These are phyloP conservation scores for Monosporascus sp. DNA, from an alignment of 2,329 filamentous ascomycete species.

Conservation along the genomic window DNA sequence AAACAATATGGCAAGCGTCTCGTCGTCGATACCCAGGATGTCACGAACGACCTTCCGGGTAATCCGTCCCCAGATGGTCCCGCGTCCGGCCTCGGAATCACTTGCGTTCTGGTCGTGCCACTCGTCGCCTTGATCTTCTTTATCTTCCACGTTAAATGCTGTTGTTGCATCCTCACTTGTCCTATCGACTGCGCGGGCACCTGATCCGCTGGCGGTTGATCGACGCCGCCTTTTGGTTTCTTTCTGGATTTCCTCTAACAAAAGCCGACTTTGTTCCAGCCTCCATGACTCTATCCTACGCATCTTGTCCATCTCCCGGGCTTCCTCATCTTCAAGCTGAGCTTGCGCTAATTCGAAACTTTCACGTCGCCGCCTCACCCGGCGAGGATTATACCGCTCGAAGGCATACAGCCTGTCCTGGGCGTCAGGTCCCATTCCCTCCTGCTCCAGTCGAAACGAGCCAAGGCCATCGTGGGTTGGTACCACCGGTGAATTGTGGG, in stretches of 20 bases:
- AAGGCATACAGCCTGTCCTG: conserved; percentile 89
- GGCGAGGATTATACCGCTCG: conserved; percentile 74
- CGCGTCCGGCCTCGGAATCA: conserved; percentile 41
- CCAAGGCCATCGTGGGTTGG: conserved; percentile 90
- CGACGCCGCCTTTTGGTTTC: conserved; percentile 69
- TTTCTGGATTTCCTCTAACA: conserved; percentile 84
- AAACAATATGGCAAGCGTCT: conserved; percentile 77
- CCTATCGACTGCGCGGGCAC: conserved; percentile 17
- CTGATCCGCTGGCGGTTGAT: conserved; percentile 15
- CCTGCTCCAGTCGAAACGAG: conserved; percentile 66
- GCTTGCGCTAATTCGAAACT: conserved; percentile 47
- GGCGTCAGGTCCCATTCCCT: conserved; percentile 49
- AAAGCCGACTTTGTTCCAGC: conserved; percentile 78
- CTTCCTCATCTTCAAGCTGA: conserved; percentile 48
- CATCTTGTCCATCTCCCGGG: conserved; percentile 68
- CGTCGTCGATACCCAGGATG: conserved; percentile 86
- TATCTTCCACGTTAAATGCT: conserved; percentile 26
- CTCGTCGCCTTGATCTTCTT: conserved; percentile 33
- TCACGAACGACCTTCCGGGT: conserved; percentile 84
- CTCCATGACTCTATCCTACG: conserved; percentile 89
- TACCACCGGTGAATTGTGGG: conserved; percentile 65
- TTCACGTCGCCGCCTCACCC: conserved; percentile 51
- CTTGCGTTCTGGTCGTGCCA: conserved; percentile 50
- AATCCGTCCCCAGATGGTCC: conserved; percentile 74
- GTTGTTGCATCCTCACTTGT: conserved; percentile 27